Evolutionary conservation across 2,329 filamentous ascomycete species (phyloP).

Genomic region (Phialophora macrospora): DNA sequence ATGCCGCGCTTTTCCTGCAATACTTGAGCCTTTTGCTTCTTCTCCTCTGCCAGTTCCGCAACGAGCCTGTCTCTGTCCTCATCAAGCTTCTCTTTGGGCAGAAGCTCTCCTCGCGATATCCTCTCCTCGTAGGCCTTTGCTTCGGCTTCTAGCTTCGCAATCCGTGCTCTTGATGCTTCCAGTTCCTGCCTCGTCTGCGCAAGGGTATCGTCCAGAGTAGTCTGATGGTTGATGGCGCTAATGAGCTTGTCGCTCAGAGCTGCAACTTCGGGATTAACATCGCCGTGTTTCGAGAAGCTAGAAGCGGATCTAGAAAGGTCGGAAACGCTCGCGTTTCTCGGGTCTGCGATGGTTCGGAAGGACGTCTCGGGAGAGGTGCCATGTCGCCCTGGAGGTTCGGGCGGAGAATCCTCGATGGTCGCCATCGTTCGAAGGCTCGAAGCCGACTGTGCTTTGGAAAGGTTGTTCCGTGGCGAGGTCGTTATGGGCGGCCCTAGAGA

Average conservation of each 20-base stretch:
- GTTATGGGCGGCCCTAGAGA: conserved; percentile 33
- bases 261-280: conserved; percentile 77
- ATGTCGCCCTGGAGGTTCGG: conserved; percentile 41
- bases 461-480: conserved; percentile 29
- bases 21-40: conserved; percentile 64
- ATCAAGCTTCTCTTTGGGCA: conserved; percentile 76
- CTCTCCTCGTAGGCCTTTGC: conserved; percentile 71
- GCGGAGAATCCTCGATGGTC: conserved; percentile 40
- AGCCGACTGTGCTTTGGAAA: conserved; percentile 53
- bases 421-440: conserved; percentile 49
- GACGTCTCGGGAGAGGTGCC: conserved; percentile 43
- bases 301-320: conserved; percentile 47
- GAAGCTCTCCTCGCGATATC: conserved; percentile 73
- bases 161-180: conserved; percentile 69
- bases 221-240: conserved; percentile 96
- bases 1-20: conserved; percentile 86
- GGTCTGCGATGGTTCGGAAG: conserved; percentile 55
- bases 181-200: conserved; percentile 82
- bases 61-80: conserved; percentile 68
- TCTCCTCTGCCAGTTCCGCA: conserved; percentile 67
- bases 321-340: conserved; percentile 45
- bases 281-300: conserved; percentile 56
- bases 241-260: conserved; percentile 93
- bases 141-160: conserved; percentile 70
- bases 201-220: conserved; percentile 84